Base-by-base conservation (phyloP, 1,139 yeast species). In the Waltiozyma sp. region DNA sequence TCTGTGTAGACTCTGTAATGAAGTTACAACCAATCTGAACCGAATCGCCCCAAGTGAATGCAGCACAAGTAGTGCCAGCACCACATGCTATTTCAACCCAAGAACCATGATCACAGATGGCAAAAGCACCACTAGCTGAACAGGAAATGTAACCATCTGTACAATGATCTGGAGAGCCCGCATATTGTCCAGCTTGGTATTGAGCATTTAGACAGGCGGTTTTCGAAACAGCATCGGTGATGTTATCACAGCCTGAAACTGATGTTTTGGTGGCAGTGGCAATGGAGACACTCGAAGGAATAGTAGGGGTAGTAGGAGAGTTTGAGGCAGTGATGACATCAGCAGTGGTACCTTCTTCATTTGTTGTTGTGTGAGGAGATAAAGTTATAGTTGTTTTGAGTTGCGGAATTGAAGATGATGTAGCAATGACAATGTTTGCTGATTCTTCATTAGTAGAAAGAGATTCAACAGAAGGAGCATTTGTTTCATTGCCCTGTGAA, bases 1-100 rank as follows among this genome's bases (percentile, higher is more conserved):
- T 44, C 40, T 61, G 26, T 49, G 44, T n/a, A n/a, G n/a, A 16
- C 47, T 40, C 38, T 57, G 52, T 21, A n/a, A 44, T 41, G 41
- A 41, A 60, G 50, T 66, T 64, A 54, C 76, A 72, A 18, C 71
- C 69, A 40, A 65, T 52, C 38, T 59, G 61, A 31, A 70, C 73
- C 8, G 53, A 47, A 40, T 59, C 62, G 45, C 57, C 65, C 40
- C 56, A 55, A 37, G 63, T 67, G 48, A 63, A 65, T 19, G 82
- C 80, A 48, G 64, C 68, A 60, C 85, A 78, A 2, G 73, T 66
- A 5, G 84, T 77, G 40, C 82, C 80, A 2, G 70, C 61, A 10
- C 81, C 73, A 60, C 86, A 78, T 37, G 60, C 66, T 54, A 69
- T 67, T 21, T 55, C 55, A 16, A 74, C 77, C 84, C 85, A 79